phyloP scores from a whole-genome alignment of 225 moss, liverwort and hornwort species.

The Bryum argenteum region DNA sequence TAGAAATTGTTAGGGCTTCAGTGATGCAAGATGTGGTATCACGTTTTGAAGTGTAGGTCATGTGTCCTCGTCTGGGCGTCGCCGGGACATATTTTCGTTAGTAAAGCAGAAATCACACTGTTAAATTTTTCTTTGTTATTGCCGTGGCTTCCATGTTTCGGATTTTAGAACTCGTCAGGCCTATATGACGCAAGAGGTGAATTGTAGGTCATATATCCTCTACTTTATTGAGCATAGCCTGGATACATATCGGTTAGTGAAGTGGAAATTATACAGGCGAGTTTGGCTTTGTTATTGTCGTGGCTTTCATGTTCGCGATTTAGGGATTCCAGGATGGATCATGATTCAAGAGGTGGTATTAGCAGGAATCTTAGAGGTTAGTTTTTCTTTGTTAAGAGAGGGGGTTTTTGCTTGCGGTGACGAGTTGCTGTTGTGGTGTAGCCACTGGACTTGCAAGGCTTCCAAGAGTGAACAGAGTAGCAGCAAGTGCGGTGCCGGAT shows the following conservation, averaged over 20 bases:
- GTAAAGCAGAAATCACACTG: too few species aligned
- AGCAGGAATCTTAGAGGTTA: background rate
- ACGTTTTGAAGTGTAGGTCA: constrained; percentile 17
- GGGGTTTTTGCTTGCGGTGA: background rate
- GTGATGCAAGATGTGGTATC: constrained; percentile 8
- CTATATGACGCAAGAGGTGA: constrained; percentile 7
- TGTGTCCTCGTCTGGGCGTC: too few species aligned
- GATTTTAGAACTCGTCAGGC: background rate
- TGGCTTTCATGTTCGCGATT: background rate
- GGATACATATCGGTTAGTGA: too few species aligned
- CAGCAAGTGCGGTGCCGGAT: constrained; percentile 48
- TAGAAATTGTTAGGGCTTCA: background rate
- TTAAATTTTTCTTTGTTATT: too few species aligned
- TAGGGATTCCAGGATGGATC: background rate
- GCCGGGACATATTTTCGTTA: too few species aligned
- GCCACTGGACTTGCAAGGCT: constrained; percentile 35
- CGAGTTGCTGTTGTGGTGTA: constrained; percentile 28
- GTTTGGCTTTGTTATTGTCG: background rate
- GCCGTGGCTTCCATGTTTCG: background rate
- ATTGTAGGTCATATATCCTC: constrained; percentile 7
- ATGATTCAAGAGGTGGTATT: background rate
- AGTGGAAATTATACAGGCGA: background rate
- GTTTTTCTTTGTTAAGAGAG: background rate
- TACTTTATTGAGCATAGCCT: background rate
- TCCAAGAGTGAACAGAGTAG: constrained; percentile 39